Percentiles rank a stretch among this genome's conserved stretches.
Conservation (phyloP, 352 stramenopile species). For the Pythium graminicola region DNA sequence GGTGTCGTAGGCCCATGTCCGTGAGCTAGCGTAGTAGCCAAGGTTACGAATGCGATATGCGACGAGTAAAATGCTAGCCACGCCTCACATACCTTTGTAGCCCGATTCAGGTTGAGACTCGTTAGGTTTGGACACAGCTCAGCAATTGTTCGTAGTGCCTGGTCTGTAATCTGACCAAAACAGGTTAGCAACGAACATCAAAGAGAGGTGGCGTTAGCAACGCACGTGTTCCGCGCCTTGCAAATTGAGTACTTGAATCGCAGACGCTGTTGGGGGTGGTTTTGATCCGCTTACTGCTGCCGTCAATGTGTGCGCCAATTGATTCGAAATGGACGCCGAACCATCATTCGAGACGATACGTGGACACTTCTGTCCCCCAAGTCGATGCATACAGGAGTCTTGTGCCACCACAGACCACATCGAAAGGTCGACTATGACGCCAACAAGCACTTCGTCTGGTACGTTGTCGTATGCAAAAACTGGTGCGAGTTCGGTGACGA, state of each 20-base stretch:
- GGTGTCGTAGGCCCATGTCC: constrained; percentile 43
- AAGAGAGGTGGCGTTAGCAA: background rate
- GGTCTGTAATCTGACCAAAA: constrained; percentile 37
- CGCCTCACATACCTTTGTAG: constrained; percentile 34
- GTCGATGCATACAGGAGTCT: constrained; percentile 46
- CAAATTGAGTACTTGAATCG: constrained; percentile 38
- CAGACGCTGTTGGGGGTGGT: constrained; percentile 1
- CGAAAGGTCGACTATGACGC: constrained; percentile 47
- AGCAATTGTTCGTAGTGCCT: constrained; percentile 29
- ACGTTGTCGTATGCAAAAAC: constrained; percentile 55
- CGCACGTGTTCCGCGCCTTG: constrained; percentile 44
- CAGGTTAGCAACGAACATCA: background rate
- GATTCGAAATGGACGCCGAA: constrained; percentile 20
- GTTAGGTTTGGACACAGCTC: constrained; percentile 32
- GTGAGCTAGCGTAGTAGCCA: constrained; percentile 33
- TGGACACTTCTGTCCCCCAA: constrained; percentile 19
- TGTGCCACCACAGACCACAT: constrained; percentile 61
- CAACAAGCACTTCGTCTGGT: constrained; percentile 52
- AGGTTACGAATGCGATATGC: background rate
- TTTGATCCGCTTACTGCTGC: background rate
- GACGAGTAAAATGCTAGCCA: no score
- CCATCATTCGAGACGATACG: background rate
- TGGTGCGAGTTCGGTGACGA: constrained; percentile 34
- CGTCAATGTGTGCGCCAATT: constrained; percentile 27
- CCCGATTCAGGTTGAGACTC: constrained; percentile 35